A percentile compares a stretch with the other conserved stretches of the same genome.
These are phyloP conservation scores for Daldinia sp. DNA, from an alignment of 2,329 filamentous ascomycete genomes.

Conservation along the genomic window DNA sequence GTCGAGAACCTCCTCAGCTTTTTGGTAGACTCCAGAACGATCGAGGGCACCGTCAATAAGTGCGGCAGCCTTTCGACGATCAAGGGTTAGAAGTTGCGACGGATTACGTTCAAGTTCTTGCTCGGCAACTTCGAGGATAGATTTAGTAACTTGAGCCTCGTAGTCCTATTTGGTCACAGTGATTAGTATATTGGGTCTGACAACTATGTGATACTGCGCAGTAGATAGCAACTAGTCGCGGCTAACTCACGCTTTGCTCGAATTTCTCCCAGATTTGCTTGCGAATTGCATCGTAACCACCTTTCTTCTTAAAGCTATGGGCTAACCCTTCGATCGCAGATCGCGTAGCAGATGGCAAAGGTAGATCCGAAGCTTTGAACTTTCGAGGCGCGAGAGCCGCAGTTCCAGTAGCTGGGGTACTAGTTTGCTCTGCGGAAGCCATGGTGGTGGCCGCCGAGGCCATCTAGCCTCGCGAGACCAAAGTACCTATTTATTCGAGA, in stretches of 20 bases:
- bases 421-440: constrained; percentile 49
- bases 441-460: constrained; percentile 46
- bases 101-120: constrained; percentile 81
- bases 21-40: constrained; percentile 79
- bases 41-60: constrained; percentile 84
- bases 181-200: constrained; percentile 23
- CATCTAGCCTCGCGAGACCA: constrained; percentile 39
- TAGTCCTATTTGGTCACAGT: constrained; percentile 66
- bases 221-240: not conserved
- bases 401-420: constrained; percentile 39
- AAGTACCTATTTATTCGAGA: constrained; percentile 7
- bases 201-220: not conserved
- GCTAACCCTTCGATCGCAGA: constrained; percentile 79
- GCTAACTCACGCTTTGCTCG: constrained; percentile 70
- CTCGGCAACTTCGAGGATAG: constrained; percentile 77
- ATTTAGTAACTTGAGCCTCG: constrained; percentile 73
- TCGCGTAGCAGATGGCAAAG: constrained; percentile 78
- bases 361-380: constrained; percentile 80
- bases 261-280: constrained; percentile 83
- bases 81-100: constrained; percentile 76
- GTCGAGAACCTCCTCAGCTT: constrained; percentile 75
- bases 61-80: constrained; percentile 78
- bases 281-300: constrained; percentile 81
- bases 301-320: constrained; percentile 88
- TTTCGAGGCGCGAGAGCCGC: constrained; percentile 56